Base-by-base conservation (phyloP, 768 basidiomycete genomes). In the Galerina marginata region DNA sequence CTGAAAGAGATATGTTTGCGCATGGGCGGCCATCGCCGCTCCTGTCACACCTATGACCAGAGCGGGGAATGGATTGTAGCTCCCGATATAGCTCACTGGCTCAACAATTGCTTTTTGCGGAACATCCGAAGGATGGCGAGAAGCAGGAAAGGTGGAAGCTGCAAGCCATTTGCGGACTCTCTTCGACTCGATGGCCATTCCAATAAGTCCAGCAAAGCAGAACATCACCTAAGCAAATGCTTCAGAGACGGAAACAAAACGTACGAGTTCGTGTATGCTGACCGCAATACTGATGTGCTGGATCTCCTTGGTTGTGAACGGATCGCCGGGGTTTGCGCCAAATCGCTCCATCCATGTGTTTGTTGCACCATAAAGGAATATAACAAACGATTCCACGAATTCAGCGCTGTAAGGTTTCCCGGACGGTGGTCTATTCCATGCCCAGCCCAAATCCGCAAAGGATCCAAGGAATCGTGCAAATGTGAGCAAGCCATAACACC, bases 261-360 rank as follows among this genome's bases (percentile, higher is more conserved):
- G 49, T 11, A 38, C 43, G 52, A 40, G 44, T 59, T 10, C 20
- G 33, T 15, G 53, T 37, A 44, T 10, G 66, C 83, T 65, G 71
- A 90, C 92, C 67, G 96, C 96, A 64, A 99, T 97, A 56, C 90
- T 85, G 56, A 96, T 96, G 67, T 98, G 96, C 69, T 99, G 94
- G 14, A 97, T 85, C 70, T 97, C 86, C 73, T 95, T 96, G 25
- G 94, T 91, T 1, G 92, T 91, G 76, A 84, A 96, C 12, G 95
- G 92, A 69, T 90, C 89, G 12, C 92, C 93, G 0, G 90, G 76
- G 14, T 83, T 75, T 1, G 89, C 92, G 3, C 95, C 96, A 65
- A 96, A 92, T 43, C 96, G 85, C 75, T 99, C 96, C 92, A 98
- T 94, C 93, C 94, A 99, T 14, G 91, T 94, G 71, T 99, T 96